Base-by-base conservation (phyloP, 1,139 yeast genomes). In the Pneumocystis carinii region DNA sequence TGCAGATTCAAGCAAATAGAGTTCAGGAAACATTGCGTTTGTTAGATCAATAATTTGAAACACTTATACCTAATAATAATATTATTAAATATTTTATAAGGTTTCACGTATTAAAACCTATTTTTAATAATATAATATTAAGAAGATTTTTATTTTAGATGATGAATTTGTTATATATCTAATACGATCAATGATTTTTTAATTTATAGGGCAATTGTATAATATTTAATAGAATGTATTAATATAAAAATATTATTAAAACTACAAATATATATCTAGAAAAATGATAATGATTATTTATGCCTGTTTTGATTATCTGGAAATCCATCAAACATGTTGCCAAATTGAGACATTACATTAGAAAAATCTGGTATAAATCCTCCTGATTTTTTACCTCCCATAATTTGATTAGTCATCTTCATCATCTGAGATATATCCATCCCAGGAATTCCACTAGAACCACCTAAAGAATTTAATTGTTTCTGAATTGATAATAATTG, bases 331-430 rank as follows among this genome's bases (percentile, higher is more conserved):
- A 27, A 24, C n/a, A 42, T 61, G 32, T 64, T 65, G 17, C 64
- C 66, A 64, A 65, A 64, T 66, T 62, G 69, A 60, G 67, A 68
- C 69, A 69, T 72, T 81, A 80, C 83, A 71, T 81, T 86, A 72
- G 77, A 63, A 71, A 77, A 76, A 57, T 77, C 78, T 10, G 78
- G 75, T 72, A 76, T 77, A 17, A 42, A 41, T 36, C 62, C 62
- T 15, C 64, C 81, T 80, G 37, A 75, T 76, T 67, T 67, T 60
- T 70, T 73, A 10, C 72, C 74, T 8, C 77, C 79, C 17, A 71
- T 71, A 10, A 70, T 74, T 36, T 73, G 73, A 32, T 66, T 71
- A 17, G 71, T 72, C 38, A 63, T 38, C n/a, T 70, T 71, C 70
- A 70, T 71, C 73, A 73, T 71, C 62, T 71, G 73, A 57, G 74